Base-by-base conservation (phyloP, 2,329 filamentous ascomycete genomes). In the Microcera coccophila region DNA sequence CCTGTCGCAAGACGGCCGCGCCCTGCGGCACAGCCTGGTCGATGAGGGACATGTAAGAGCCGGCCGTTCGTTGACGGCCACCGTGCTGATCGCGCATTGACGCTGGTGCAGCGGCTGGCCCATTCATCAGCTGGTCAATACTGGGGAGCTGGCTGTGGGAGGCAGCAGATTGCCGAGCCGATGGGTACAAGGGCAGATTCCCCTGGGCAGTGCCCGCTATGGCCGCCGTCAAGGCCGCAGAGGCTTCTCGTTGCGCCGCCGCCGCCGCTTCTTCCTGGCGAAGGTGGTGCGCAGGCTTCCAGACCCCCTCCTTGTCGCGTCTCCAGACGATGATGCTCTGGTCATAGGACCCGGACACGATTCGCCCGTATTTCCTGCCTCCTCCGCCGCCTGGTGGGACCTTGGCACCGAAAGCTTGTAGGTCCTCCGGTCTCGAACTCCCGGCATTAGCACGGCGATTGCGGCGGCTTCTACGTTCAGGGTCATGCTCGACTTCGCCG, bases 281-380 rank as follows among this genome's bases (percentile, higher is more conserved):
- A 9, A 95, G 73, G 34, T 80, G 79, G 52, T 91, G 87, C 24
- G 82, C 81, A 41, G 84, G 81, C 53, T 83, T 83, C 90, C 93
- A 97, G 19, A 86, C 79, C 3, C 90, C 90, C 52, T 93, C 83
- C 52, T 82, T 79, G 51, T 94, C 86, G 48, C 88, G 84, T 54
- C 87, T 85, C 93, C 93, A 98, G 43, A 98, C 87, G 52, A 96
- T 90, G 54, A 98, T 89, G 10, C 83, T 90, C 68, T 95, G 89
- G 55, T 98, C 93, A 55, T 98, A 98, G 1, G 90, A 95, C 3
- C 93, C 93, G 5, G 90, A 96, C 3, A 98, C 89, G 45, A 98
- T 98, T n/a, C 90, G 84, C 9, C 86, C 89, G 72, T 91, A 96
- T 53, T 78, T 83, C 58, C 88, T 88, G 19, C 91, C 90, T 17